A percentile compares a stretch with the other conserved stretches of the same genome.
These are phyloP conservation scores for Neonectria ditissima DNA, from an alignment of 2,329 filamentous ascomycete species.

Conservation along the genomic window DNA sequence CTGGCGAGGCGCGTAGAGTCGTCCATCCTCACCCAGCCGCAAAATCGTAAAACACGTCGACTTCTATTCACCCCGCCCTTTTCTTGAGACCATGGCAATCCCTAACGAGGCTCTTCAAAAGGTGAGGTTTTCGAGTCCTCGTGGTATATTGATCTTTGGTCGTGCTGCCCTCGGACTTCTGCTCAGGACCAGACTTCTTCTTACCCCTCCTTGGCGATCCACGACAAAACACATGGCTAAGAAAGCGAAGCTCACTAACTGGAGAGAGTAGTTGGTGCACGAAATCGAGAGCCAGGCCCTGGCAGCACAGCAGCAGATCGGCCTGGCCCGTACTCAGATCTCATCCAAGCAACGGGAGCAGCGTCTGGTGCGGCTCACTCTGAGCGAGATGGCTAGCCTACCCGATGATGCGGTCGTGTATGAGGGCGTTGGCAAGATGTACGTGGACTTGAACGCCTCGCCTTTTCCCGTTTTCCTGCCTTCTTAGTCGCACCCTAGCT, in stretches of 20 bases:
- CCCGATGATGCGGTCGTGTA: constrained; percentile 84
- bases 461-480: not conserved
- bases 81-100: constrained; percentile 79
- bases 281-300: constrained; percentile 94
- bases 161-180: not conserved
- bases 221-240: not conserved
- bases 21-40: not conserved
- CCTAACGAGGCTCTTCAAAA: constrained; percentile 95
- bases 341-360: constrained; percentile 87
- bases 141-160: not conserved
- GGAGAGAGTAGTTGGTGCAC: constrained; percentile 76
- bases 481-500: not conserved
- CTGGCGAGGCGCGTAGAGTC: not conserved
- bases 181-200: not conserved
- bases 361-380: constrained; percentile 88
- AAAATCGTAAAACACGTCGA: not conserved
- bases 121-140: constrained; percentile 60
- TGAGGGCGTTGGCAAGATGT: constrained; percentile 98
- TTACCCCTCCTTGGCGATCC: not conserved
- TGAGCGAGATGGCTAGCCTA: constrained; percentile 82
- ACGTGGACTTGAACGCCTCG: constrained; percentile 48
- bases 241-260: not conserved
- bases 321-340: constrained; percentile 86
- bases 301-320: constrained; percentile 91
- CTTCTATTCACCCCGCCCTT: not conserved